These are phyloP conservation scores for Ceriops tagal DNA, from an alignment of 345 rosid species.

Conservation along the genomic window DNA sequence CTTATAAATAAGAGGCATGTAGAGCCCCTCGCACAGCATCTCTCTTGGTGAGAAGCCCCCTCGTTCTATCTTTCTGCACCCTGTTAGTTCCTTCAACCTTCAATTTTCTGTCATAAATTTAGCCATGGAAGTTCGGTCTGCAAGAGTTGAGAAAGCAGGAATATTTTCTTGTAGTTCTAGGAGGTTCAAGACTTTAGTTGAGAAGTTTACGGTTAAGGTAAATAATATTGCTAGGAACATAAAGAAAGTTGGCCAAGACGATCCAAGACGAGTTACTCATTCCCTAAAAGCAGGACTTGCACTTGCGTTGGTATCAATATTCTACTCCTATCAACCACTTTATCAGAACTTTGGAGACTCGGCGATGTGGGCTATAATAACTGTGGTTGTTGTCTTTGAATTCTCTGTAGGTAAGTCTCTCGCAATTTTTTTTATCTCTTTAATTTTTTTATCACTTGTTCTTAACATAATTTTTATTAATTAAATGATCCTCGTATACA, in stretches of 20 bases:
- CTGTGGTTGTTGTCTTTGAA: conserved; percentile 80
- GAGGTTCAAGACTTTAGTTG: conserved; percentile 17
- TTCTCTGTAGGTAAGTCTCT: conserved; percentile 62
- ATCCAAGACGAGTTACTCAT: conserved; percentile 63
- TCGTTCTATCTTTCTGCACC: not conserved
- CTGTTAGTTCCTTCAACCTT: conserved; percentile 9
- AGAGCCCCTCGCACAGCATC: conserved; percentile 8
- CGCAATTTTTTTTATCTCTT: not conserved
- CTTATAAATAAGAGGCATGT: conserved; percentile 23
- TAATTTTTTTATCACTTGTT: no score
- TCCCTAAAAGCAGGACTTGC: conserved; percentile 71
- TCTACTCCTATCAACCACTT: conserved; percentile 59
- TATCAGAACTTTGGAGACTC: conserved; percentile 58
- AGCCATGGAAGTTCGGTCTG: conserved; percentile 24
- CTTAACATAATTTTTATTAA: no score
- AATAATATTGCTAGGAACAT: conserved; percentile 18
- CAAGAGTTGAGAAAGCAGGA: not conserved
- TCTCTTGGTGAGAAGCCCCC: not conserved
- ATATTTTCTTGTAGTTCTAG: not conserved
- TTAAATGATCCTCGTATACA: no score
- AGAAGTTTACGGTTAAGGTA: conserved; percentile 13
- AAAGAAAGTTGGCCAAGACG: conserved; percentile 54
- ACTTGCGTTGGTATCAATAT: conserved; percentile 54
- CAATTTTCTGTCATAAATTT: not conserved
- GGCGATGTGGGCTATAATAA: conserved; percentile 85